Percentiles rank a stretch among this genome's conserved stretches.
Evolutionary conservation across 2,329 filamentous ascomycete genomes (phyloP).

Genomic region (Neophaeococcomyces mojaviensis): DNA sequence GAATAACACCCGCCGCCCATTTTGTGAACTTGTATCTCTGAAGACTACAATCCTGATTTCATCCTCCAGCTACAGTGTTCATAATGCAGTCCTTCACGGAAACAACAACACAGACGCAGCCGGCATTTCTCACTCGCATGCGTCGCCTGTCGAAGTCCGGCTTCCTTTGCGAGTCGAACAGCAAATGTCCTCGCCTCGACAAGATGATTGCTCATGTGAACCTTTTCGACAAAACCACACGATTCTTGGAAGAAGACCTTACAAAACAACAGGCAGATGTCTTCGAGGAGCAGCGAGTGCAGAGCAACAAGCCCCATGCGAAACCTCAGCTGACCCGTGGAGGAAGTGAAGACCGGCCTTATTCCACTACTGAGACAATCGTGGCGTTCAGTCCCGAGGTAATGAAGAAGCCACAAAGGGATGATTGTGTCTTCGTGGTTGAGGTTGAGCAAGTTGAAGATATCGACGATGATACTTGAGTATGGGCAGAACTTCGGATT

Average conservation of each 20-base stretch:
- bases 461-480: background rate
- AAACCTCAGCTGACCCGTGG: background rate
- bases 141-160: conserved; percentile 5
- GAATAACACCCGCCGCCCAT: too few species aligned
- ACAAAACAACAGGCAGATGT: background rate
- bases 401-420: background rate
- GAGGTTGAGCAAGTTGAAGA: conserved; percentile 4
- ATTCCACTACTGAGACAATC: too few species aligned
- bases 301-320: background rate
- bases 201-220: conserved; percentile 10
- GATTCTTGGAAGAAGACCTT: conserved; percentile 1
- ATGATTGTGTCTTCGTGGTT: background rate
- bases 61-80: too few species aligned
- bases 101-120: too few species aligned
- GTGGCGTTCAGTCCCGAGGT: background rate
- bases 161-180: background rate
- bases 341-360: background rate
- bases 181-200: conserved; percentile 3
- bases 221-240: conserved; percentile 6
- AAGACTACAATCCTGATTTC: too few species aligned
- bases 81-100: too few species aligned
- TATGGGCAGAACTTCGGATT: too few species aligned
- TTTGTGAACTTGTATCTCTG: too few species aligned
- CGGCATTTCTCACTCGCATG: background rate
- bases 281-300: background rate